Evolutionary conservation across 2,329 filamentous ascomycete genomes (phyloP), one percentile per base, ranked within the genome.

Genomic region (Fusarium pseudograminearum): DNA sequence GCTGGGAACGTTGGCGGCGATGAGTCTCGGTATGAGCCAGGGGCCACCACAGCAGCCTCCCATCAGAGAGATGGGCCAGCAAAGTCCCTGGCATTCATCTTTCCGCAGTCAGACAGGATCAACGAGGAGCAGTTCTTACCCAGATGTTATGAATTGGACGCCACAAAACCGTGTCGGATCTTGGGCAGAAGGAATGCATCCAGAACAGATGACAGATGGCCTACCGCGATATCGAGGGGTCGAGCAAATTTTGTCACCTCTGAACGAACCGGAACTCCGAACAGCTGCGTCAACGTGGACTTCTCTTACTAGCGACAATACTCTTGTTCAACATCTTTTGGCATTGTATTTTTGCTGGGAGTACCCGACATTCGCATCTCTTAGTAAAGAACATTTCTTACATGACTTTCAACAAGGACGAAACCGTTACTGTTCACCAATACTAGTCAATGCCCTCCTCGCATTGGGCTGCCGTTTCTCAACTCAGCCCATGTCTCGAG

Each of bases 261-360:
- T 82, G 16, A 80, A 82, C 26, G 73, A 81, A 33, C 78, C 83
- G 1, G 82, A 84, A 38, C 78, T 81, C 72, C 81, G 81, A 65
- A 76, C 81, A 1, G 79, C 83, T 0, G 73, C 81, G 0, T 78
- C 74, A 5, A 82, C 81, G 0, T 92, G 90, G 90, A 91, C 90
- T 3, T 81, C 73, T 40, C 83, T 92, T 24, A 91, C 89, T 3
- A 74, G 77, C 5, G 89, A 92, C 68, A 73, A 81, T 15, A 79
- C 77, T 15, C 83, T 92, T 31, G 87, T 92, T 2, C 83, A 89
- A 65, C 89, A 90, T 71, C 81, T 92, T 12, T 79, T 92, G 54
- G 83, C 86, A 1, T 80, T 92, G 33, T 93, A 92, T 78, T 93
- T 93, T 70, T 91, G 89, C 80, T 93, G 91, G 87, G 88, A 91